A percentile compares a stretch with the other conserved stretches of the same genome.
These are phyloP conservation scores for Aspergillus olivimuriae DNA, from an alignment of 495 filamentous ascomycete genomes.

Conservation along the genomic window DNA sequence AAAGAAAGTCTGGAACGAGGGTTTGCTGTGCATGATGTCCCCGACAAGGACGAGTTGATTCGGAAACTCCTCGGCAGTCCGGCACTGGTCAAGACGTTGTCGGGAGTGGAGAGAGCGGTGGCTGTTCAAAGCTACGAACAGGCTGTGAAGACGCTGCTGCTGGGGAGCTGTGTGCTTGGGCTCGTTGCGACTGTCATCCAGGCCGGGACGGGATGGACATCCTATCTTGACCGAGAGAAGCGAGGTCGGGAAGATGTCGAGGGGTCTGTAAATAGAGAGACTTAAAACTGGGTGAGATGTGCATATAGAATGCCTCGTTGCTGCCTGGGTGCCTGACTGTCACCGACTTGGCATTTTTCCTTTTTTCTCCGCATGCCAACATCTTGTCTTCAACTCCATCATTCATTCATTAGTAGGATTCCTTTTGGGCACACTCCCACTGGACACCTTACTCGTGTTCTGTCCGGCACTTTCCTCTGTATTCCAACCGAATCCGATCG, in stretches of 20 bases:
- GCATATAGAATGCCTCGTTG: background rate
- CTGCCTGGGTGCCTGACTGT: slow-evolving; percentile 14
- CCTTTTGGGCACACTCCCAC: background rate
- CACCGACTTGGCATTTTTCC: slow-evolving; percentile 7
- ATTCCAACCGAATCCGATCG: no score
- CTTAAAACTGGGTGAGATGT: background rate
- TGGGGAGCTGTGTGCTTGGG: slow-evolving; percentile 49
- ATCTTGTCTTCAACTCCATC: background rate
- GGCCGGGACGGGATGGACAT: slow-evolving; percentile 62
- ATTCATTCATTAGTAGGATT: background rate
- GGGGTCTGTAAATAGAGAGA: background rate
- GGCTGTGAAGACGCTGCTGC: slow-evolving; percentile 52
- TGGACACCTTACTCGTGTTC: background rate
- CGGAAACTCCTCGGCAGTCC: slow-evolving; percentile 62
- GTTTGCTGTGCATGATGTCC: slow-evolving; percentile 47
- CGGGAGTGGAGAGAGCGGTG: slow-evolving; percentile 47
- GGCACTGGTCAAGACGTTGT: slow-evolving; percentile 48
- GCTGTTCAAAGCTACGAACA: slow-evolving; percentile 58
- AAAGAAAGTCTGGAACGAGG: slow-evolving; percentile 48
- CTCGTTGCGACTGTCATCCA: slow-evolving; percentile 51
- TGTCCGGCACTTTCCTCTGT: background rate
- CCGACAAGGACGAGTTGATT: slow-evolving; percentile 47
- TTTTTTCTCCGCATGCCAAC: background rate
- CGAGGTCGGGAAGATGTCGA: slow-evolving; percentile 1
- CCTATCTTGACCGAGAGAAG: slow-evolving; percentile 5